Base-by-base conservation (phyloP, 2,329 filamentous ascomycete species). In the Clarireedia paspali region DNA sequence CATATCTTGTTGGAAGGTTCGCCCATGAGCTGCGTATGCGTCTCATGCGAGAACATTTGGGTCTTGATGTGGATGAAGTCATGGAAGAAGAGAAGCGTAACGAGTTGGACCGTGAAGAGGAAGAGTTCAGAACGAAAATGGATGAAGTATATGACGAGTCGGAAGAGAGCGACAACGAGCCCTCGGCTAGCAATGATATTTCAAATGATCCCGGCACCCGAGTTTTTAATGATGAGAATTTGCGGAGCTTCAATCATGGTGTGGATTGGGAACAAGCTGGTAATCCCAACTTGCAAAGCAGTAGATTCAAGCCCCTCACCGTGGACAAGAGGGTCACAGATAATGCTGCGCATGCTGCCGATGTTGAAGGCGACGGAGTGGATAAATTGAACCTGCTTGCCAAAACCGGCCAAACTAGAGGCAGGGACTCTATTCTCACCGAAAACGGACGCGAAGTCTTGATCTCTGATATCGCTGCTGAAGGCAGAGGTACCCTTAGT, bases 21-120 rank as follows among this genome's bases (percentile, higher is more conserved):
- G 89, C 94, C 5, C 91, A 97, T 70, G 94, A 90, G 0, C 80
- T 99, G 52, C 89, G 94, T 30, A 85, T 96, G 75, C 87, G 94
- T 26, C 77, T 97, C 49, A 97, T 97, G 94, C 83, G 92, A 60
- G 94, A 99, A 72, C 94, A 99, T 74, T 77, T 99, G 30, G 94
- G 94, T n/a, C 76, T 97, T 40, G 91, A 97, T 67, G 90, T 96
- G 4, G 94, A 99, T 70, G 88, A 89, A 66, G 85, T 96, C 58
- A 83, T 89, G 67, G 89, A 94, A 67, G 83, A 92, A 59, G 85
- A 91, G 62, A 79, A 86, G 50, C 79, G 82, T 62, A 81, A 82
- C 27, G 85, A 91, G 64, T 70, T 83, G 49, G 84, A 87, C 63
- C 74, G 77, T 14, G 77, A 74, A 58, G 64, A 68, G 46, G 70